These are phyloP conservation scores for Eimeria maxima DNA, from an alignment of 169 alveolate genomes.

Conservation along the genomic window DNA sequence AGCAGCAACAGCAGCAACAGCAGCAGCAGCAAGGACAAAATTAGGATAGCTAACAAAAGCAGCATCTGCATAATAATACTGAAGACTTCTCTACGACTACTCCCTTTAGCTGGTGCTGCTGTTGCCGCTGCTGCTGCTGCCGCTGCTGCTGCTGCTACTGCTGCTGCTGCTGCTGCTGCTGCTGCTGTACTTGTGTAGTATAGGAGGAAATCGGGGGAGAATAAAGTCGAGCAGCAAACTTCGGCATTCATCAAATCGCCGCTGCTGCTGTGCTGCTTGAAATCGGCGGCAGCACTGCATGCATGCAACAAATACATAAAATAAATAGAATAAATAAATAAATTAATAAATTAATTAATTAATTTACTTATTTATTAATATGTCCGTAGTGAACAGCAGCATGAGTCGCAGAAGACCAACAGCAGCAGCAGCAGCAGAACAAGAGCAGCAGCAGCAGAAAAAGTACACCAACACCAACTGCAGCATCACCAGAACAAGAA, in stretches of 20 bases:
- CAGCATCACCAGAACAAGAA: not conserved
- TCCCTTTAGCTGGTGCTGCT: too few relatives aligned
- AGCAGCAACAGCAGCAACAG: conserved; percentile 2
- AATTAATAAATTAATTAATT: too few relatives aligned
- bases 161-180: too few relatives aligned
- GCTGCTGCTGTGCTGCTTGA: conserved; percentile 41
- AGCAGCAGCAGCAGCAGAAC: not conserved
- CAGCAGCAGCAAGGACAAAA: not conserved
- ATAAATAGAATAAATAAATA: too few relatives aligned
- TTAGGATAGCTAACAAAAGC: not conserved
- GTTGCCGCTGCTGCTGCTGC: too few relatives aligned
- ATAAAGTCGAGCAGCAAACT: conserved; percentile 5
- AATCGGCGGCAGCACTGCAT: conserved; percentile 32
- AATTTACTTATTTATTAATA: not conserved
- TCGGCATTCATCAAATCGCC: conserved; percentile 13
- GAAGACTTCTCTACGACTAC: too few relatives aligned
- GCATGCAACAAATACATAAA: too few relatives aligned
- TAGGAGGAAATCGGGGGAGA: conserved; percentile 51
- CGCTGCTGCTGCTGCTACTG: too few relatives aligned
- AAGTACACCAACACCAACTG: not conserved
- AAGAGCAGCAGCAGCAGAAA: not conserved
- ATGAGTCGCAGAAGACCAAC: not conserved
- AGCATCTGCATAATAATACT: not conserved
- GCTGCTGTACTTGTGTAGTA: conserved; percentile 23
- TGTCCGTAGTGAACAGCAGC: not conserved